A percentile compares a stretch with the other conserved stretches of the same genome.
Conservation (phyloP, 345 rosid species). For the Viola odorata region DNA sequence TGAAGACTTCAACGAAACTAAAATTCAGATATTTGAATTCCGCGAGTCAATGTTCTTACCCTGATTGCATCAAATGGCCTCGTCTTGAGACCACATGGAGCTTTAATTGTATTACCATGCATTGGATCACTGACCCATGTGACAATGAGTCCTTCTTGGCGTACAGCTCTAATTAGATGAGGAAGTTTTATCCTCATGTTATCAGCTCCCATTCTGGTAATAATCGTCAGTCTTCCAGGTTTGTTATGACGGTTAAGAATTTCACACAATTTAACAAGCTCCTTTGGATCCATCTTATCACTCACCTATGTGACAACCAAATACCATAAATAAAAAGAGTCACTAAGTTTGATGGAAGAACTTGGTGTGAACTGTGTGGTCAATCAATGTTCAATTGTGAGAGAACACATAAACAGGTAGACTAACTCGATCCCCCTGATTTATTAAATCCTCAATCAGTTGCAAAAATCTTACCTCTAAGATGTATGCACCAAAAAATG, state of each 20-base stretch:
- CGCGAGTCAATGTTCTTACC: slow-evolving; percentile 7
- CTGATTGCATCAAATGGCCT: slow-evolving; percentile 54
- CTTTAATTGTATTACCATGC: slow-evolving; percentile 65
- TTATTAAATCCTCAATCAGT: too few species aligned
- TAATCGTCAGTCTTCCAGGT: slow-evolving; percentile 53
- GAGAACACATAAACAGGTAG: too few species aligned
- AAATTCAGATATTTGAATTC: not conserved
- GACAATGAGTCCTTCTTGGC: slow-evolving; percentile 58
- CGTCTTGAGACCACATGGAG: slow-evolving; percentile 58
- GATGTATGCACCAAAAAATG: too few species aligned
- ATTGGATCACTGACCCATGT: slow-evolving; percentile 74
- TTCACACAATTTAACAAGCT: slow-evolving; percentile 51
- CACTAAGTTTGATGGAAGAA: not conserved
- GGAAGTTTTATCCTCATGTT: slow-evolving; percentile 61
- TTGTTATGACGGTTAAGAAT: slow-evolving; percentile 54
- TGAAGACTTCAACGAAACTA: not conserved
- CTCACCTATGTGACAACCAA: slow-evolving; percentile 35
- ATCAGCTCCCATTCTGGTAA: slow-evolving; percentile 65
- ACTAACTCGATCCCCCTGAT: too few species aligned
- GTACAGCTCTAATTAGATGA: slow-evolving; percentile 49
- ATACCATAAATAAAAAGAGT: too few species aligned
- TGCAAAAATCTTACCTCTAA: too few species aligned
- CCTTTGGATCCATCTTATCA: slow-evolving; percentile 58
- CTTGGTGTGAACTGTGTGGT: not conserved
- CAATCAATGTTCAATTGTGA: too few species aligned